phyloP scores from a whole-genome alignment of 2,329 filamentous ascomycete genomes.

The Aureobasidium sp. region DNA sequence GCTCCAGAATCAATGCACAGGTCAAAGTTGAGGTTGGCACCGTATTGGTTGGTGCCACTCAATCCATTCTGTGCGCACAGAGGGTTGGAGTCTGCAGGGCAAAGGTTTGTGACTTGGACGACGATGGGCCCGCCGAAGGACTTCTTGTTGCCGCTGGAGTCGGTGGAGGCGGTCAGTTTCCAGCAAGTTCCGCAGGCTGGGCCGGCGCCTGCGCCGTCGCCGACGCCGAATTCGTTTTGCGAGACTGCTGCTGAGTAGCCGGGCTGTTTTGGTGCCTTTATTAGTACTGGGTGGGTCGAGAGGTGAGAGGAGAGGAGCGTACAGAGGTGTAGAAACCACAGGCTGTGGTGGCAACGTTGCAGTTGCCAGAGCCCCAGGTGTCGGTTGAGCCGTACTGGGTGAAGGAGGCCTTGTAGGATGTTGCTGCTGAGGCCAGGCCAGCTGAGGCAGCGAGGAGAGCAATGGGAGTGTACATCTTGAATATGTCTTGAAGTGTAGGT shows the following conservation, averaged over 20 bases:
- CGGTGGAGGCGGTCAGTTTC: conserved; percentile 27
- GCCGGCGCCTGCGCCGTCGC: conserved; percentile 28
- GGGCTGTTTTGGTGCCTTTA: conserved; percentile 3
- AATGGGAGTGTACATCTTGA: background rate
- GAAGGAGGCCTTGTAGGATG: conserved; percentile 22
- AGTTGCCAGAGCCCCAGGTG: conserved; percentile 25
- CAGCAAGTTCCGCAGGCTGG: conserved; percentile 33
- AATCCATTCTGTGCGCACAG: conserved; percentile 29
- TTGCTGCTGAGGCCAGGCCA: conserved; percentile 2
- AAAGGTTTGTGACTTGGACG: conserved; percentile 34
- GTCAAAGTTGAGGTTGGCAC: conserved; percentile 34
- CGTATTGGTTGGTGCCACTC: conserved; percentile 28
- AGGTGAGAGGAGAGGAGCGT: no score
- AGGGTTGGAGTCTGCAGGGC: conserved; percentile 29
- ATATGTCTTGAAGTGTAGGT: no score
- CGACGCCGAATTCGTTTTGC: conserved; percentile 32
- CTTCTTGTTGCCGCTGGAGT: conserved; percentile 23
- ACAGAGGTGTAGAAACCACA: conserved; percentile 26
- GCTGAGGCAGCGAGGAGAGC: background rate
- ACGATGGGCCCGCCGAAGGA: conserved; percentile 21
- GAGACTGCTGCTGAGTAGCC: conserved; percentile 31
- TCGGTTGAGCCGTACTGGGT: conserved; percentile 29
- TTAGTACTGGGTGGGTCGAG: background rate
- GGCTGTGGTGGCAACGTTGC: conserved; percentile 29
- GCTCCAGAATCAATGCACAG: conserved; percentile 32